Evolutionary conservation across 2,329 filamentous ascomycete genomes (phyloP), one percentile per base, ranked within the genome.

Genomic region (Cadophora luteo-olivacea): DNA sequence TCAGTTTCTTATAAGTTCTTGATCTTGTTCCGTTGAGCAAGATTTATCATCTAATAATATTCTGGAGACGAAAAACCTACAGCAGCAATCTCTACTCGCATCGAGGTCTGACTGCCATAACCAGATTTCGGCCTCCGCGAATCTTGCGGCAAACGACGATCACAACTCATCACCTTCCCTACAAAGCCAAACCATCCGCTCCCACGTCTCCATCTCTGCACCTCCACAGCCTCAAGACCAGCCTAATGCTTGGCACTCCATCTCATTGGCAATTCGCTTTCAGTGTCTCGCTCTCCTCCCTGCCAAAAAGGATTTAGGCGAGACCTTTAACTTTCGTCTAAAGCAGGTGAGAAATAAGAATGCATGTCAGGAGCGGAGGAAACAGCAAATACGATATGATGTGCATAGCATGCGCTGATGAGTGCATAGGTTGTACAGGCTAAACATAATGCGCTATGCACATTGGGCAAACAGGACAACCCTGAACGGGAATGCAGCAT

Each of bases 331-430:
- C 19, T 22, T 14, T 49, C n/a, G 45, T 55, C 52, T 55, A 55
- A 55, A 25, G 25, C 52, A 55, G 6, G 52, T 33, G 29, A 55
- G 29, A 55, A 55, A 55, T 55, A 55, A 55, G 52, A 33, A 12
- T 33, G 45, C 45, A 49, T 49, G n/a, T 49, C n/a, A 19, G 19
- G 16, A 33, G 16, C 52, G 52, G 25, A 55, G 45, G n/a, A 49
- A 22, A 49, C n/a, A 49, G 6, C 45, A 49, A 22, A 49, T 9
- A 49, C 45, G 45, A 49, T 32, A 19, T 32, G 14, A 14, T 54
- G 25, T 32, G 51, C 51, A 54, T 54, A 24, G 24, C 25, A 29
- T 16, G 25, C 51, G 24, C 9, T 32, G 29, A 33, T 55, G 12
- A 19, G 25, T 32, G 29, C 52, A 55, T 55, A n/a, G 1, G 9